Evolutionary conservation across 495 filamentous ascomycete species (phyloP).

Genomic region (Podospora sp.): DNA sequence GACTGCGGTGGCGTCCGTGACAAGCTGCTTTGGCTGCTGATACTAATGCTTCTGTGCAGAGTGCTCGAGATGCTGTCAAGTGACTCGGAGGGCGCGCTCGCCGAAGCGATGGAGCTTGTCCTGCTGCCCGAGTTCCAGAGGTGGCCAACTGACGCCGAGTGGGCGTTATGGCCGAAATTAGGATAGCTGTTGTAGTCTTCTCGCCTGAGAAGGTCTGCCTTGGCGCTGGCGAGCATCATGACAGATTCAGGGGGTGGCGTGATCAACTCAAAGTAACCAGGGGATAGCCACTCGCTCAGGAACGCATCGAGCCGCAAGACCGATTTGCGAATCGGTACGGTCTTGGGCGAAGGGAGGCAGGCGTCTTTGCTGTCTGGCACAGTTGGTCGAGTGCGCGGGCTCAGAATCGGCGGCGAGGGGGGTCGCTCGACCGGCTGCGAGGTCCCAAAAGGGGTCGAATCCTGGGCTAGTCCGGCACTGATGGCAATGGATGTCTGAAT

Average conservation of each 20-base stretch:
- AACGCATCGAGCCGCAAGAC: conserved; percentile 85
- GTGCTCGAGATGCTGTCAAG: conserved; percentile 30
- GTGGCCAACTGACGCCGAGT: conserved; percentile 40
- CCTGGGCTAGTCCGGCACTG: conserved; percentile 81
- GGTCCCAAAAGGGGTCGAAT: conserved; percentile 40
- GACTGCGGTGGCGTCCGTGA: conserved; percentile 1
- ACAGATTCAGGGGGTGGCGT: conserved; percentile 83
- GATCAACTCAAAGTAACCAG: conserved; percentile 90
- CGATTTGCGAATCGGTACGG: conserved; percentile 48
- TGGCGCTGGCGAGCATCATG: conserved; percentile 84
- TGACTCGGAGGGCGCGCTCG: conserved; percentile 14
- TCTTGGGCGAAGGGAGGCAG: background rate
- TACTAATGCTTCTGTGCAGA: conserved; percentile 30
- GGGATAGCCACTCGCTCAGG: conserved; percentile 92
- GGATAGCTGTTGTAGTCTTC: conserved; percentile 62
- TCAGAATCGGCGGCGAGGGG: conserved; percentile 17
- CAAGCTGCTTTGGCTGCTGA: conserved; percentile 18
- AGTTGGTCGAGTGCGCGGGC: conserved; percentile 22
- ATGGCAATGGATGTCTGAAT: conserved; percentile 91
- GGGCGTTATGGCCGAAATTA: conserved; percentile 37
- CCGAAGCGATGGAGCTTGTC: conserved; percentile 15
- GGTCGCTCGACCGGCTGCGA: conserved; percentile 25
- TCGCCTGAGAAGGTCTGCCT: conserved; percentile 75
- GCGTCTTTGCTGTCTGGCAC: conserved; percentile 13
- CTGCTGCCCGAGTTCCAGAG: conserved; percentile 40